Conservation (phyloP, 768 basidiomycete species). For the Panus rudis region DNA sequence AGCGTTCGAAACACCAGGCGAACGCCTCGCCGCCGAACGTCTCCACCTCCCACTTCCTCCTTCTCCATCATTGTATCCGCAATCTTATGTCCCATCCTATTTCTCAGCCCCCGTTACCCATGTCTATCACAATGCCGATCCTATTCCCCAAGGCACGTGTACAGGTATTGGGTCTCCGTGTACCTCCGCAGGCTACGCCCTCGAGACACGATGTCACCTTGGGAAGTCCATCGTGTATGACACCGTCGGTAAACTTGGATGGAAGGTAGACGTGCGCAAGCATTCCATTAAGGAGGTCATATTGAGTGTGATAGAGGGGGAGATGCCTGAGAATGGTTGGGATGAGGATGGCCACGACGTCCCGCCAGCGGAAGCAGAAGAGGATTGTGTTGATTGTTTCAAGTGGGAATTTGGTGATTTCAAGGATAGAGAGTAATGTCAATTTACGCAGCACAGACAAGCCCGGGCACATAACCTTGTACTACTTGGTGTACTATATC, state of each 20-base stretch:
- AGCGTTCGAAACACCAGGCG: constrained; percentile 60
- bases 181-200: constrained; percentile 57
- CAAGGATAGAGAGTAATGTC: constrained; percentile 20
- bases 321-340: constrained; percentile 32
- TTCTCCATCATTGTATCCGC: neutral
- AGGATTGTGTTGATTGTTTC: constrained; percentile 58
- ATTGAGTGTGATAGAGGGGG: constrained; percentile 44
- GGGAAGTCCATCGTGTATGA: constrained; percentile 62
- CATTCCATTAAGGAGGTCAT: constrained; percentile 53
- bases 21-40: constrained; percentile 51
- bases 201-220: constrained; percentile 56
- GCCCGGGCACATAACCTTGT: constrained; percentile 6
- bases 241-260: constrained; percentile 54
- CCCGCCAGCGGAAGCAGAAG: constrained; percentile 52
- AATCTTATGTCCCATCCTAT: no score
- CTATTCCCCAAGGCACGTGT: constrained; percentile 56
- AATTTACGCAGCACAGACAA: no score
- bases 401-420: constrained; percentile 67
- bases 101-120: constrained; percentile 25
- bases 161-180: constrained; percentile 46
- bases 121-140: constrained; percentile 67
- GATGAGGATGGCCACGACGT: constrained; percentile 39
- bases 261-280: constrained; percentile 49
- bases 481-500: constrained; percentile 3
- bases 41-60: constrained; percentile 60